Conservation (phyloP, 495 filamentous ascomycete species). For the Lentithecium fluviatile region DNA sequence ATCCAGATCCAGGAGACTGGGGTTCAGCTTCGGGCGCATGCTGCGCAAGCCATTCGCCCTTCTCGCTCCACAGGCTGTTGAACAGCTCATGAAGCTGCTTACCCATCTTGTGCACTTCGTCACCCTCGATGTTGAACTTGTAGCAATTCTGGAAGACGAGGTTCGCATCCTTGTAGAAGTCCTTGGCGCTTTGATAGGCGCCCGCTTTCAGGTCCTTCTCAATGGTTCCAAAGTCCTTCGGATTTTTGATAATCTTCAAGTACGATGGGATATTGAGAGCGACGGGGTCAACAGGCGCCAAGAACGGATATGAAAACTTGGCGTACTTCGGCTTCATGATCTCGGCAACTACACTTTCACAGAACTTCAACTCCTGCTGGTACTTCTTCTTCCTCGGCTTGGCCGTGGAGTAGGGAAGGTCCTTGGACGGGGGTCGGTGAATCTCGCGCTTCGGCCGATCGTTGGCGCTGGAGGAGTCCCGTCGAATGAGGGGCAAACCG, state of each 20-base stretch:
- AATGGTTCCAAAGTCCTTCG: slow-evolving; percentile 89
- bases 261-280: slow-evolving; percentile 92
- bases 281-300: slow-evolving; percentile 84
- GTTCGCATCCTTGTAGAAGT: slow-evolving; percentile 79
- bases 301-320: slow-evolving; percentile 65
- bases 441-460: slow-evolving; percentile 89
- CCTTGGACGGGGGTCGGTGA: slow-evolving; percentile 81
- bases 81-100: slow-evolving; percentile 70
- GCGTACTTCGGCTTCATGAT: slow-evolving; percentile 71
- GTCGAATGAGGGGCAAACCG: slow-evolving; percentile 87
- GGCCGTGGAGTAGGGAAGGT: slow-evolving; percentile 76
- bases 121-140: slow-evolving; percentile 82
- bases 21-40: slow-evolving; percentile 61
- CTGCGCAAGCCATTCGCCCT: slow-evolving; percentile 71
- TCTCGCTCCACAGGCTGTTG: slow-evolving; percentile 68
- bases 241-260: slow-evolving; percentile 88
- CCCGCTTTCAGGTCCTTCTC: slow-evolving; percentile 70
- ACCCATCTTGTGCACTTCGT: slow-evolving; percentile 68
- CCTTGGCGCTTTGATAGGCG: slow-evolving; percentile 78
- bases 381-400: slow-evolving; percentile 92
- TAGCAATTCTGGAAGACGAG: slow-evolving; percentile 87
- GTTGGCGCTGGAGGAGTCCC: slow-evolving; percentile 74
- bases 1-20: slow-evolving; percentile 47
- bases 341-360: slow-evolving; percentile 76
- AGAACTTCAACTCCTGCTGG: slow-evolving; percentile 84